Evolutionary conservation across 306 rosid genomes (phyloP).

Genomic region (Quercus rubra): DNA sequence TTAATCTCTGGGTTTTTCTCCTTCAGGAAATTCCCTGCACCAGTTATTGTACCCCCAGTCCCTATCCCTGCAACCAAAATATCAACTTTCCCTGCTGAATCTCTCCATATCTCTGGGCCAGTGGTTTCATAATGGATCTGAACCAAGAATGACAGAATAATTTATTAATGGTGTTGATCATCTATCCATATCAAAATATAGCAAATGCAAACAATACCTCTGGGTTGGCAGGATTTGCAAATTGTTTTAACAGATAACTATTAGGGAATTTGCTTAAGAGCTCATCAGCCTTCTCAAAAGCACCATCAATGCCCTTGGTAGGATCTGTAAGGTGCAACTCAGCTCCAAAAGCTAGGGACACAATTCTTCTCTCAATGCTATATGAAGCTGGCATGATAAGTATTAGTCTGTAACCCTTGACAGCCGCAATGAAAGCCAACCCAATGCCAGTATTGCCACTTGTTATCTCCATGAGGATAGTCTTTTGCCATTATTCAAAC

Average conservation of each 20-base stretch:
- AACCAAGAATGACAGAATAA: neutral
- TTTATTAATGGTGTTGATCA: neutral
- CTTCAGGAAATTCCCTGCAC: slow-evolving; percentile 71
- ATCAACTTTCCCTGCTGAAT: slow-evolving; percentile 62
- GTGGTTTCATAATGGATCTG: slow-evolving; percentile 88
- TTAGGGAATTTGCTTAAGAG: slow-evolving; percentile 43
- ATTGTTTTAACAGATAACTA: slow-evolving; percentile 53
- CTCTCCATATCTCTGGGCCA: slow-evolving; percentile 92
- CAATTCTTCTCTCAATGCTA: slow-evolving; percentile 64
- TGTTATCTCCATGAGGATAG: slow-evolving; percentile 66
- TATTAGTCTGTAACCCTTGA: slow-evolving; percentile 62
- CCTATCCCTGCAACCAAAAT: slow-evolving; percentile 78
- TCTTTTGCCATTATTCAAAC: slow-evolving; percentile 39
- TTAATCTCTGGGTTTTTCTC: slow-evolving; percentile 73
- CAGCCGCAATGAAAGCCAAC: slow-evolving; percentile 69
- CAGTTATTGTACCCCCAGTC: slow-evolving; percentile 77
- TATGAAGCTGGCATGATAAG: slow-evolving; percentile 54
- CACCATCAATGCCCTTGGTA: slow-evolving; percentile 47
- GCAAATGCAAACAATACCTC: slow-evolving; percentile 28
- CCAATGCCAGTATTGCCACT: slow-evolving; percentile 91
- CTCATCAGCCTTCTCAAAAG: slow-evolving; percentile 51
- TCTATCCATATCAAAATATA: slow-evolving; percentile 2
- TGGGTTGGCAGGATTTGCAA: slow-evolving; percentile 70
- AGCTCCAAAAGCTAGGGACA: slow-evolving; percentile 76
- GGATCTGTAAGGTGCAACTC: slow-evolving; percentile 67